These are phyloP conservation scores for Plenodomus lindquistii DNA, from an alignment of 2,329 filamentous ascomycete genomes.

Conservation along the genomic window DNA sequence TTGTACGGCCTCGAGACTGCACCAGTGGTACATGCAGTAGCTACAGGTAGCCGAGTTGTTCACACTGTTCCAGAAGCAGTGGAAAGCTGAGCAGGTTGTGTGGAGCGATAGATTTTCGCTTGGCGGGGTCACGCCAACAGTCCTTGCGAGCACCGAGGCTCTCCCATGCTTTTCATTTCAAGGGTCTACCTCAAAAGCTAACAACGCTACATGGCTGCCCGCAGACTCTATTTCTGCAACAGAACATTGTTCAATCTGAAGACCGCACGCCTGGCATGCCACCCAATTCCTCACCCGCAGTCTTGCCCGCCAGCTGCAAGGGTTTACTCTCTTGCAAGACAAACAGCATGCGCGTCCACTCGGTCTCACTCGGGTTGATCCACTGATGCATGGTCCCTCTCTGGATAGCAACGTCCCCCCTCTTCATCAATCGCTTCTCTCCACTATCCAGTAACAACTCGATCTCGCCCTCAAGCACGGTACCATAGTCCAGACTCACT, in stretches of 20 bases:
- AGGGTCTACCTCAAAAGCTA: too few species aligned
- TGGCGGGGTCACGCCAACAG: background rate
- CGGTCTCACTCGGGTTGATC: constrained; percentile 40
- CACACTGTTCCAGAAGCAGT: background rate
- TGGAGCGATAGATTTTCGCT: background rate
- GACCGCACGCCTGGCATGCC: constrained; percentile 43
- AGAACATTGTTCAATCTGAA: constrained; percentile 40
- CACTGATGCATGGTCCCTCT: constrained; percentile 47
- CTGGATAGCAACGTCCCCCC: constrained; percentile 46
- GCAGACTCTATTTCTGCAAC: background rate
- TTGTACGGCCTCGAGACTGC: background rate
- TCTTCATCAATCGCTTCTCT: constrained; percentile 42
- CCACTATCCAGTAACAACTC: constrained; percentile 45
- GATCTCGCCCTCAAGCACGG: constrained; percentile 45
- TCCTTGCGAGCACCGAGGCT: background rate
- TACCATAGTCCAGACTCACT: constrained; percentile 46
- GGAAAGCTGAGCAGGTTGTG: constrained; percentile 1
- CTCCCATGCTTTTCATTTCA: too few species aligned
- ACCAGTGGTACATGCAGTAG: background rate
- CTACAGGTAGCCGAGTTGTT: constrained; percentile 6
- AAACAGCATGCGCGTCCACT: constrained; percentile 45
- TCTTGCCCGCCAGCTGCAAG: constrained; percentile 35
- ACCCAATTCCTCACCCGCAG: constrained; percentile 38
- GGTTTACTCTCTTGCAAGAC: constrained; percentile 43
- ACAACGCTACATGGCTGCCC: background rate